Base-by-base conservation (phyloP, 768 basidiomycete genomes). In the Pleurotus sapidus region DNA sequence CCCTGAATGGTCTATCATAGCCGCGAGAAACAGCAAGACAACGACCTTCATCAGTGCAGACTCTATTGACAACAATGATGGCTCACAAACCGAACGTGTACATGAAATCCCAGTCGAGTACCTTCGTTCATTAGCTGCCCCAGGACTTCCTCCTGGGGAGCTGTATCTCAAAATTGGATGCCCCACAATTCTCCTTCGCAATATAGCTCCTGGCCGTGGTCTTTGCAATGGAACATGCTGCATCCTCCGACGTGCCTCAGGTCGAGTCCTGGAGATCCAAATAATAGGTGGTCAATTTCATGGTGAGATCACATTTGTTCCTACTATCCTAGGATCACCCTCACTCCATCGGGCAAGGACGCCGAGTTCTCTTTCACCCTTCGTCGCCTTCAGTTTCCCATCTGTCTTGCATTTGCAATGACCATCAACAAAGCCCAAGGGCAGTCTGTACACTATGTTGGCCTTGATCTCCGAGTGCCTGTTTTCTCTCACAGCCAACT, bases 341-440 rank as follows among this genome's bases (percentile, higher is more conserved):
- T 77, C 9, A 65, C 60, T 4, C 67, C 74, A 4, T 63, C 71
- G 24, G 62, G 58, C 15, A 51, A 51, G 17, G 37, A 65, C 14
- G 55, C 60, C 24, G 64, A 69, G 20, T 43, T 69, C 23, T 45
- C 71, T 3, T 71, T 78, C 57, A 51, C 57, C 11, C 62, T 79
- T 30, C 56, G 39, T 15, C 70, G 72, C 0, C 63, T 61, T 0
- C 78, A 81, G 63, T 79, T 78, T 57, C 78, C 79, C 30, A 60
- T 80, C 14, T 64, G 67, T 2, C 65, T 80, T 4, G 76, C 74
- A 12, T 82, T 81, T 71, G 75, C 75, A 0, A 71, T 80, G 64
- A 71, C 77, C 1, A 77, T 81, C 62, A n/a, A n/a, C n/a, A n/a
- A n/a, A n/a, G n/a, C n/a, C n/a, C n/a, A n/a, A n/a, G n/a, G n/a